These are phyloP conservation scores for Moesziomyces aphidis DNA, from an alignment of 1,284 basidiomycete species.

Conservation along the genomic window DNA sequence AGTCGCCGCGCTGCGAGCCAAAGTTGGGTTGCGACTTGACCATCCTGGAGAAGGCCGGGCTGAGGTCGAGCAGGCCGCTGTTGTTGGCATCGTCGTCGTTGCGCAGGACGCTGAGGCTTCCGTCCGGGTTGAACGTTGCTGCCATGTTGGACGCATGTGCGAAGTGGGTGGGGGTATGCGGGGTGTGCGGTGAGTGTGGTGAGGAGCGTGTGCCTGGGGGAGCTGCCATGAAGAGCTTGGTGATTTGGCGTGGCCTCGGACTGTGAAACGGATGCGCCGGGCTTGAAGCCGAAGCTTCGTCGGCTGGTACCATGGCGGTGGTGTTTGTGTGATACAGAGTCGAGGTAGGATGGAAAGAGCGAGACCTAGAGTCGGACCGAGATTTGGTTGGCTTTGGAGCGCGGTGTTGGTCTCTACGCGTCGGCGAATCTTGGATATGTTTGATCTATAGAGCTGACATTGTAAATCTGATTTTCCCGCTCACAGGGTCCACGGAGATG, in stretches of 20 bases:
- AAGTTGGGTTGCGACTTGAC: slow-evolving; percentile 26
- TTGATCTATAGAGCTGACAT: too few relatives aligned
- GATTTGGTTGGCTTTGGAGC: too few relatives aligned
- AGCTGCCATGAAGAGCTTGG: slow-evolving; percentile 29
- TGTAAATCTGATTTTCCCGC: too few relatives aligned
- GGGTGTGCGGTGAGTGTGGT: slow-evolving; percentile 43
- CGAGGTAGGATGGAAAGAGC: neutral
- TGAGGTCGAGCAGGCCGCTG: slow-evolving; percentile 62
- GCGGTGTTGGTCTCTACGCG: too few relatives aligned
- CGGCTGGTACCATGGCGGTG: slow-evolving; percentile 26
- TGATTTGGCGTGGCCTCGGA: slow-evolving; percentile 33
- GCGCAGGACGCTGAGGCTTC: slow-evolving; percentile 63
- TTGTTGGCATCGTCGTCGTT: slow-evolving; percentile 64
- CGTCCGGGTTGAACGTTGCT: slow-evolving; percentile 49
- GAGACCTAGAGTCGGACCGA: neutral
- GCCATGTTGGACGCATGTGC: slow-evolving; percentile 2
- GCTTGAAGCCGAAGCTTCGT: slow-evolving; percentile 26
- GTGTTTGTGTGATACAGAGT: neutral
- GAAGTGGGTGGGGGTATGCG: slow-evolving; percentile 31
- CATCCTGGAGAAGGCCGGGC: slow-evolving; percentile 44
- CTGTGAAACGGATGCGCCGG: slow-evolving; percentile 30
- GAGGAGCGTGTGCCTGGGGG: slow-evolving; percentile 23
- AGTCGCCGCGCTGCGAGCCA: slow-evolving; percentile 4
- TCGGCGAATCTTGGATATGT: too few relatives aligned
- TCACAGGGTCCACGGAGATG: slow-evolving; percentile 1